Base-by-base conservation (phyloP, 1,139 yeast genomes). In the Geotrichum bryndzae region DNA sequence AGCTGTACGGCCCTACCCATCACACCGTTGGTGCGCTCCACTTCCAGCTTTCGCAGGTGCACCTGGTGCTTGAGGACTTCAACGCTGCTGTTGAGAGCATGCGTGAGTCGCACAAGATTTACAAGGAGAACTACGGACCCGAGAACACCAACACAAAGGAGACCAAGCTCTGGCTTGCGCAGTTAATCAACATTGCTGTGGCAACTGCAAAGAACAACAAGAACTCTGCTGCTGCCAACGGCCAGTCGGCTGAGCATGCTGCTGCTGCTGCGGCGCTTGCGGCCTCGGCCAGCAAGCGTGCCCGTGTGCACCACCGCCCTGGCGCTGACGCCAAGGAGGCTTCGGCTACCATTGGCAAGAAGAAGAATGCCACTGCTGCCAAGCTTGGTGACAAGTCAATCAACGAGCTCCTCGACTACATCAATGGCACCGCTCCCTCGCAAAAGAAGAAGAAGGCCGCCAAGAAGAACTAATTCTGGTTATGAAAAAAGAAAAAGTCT, bases 21-120 rank as follows among this genome's bases (percentile, higher is more conserved):
- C 84, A 82, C 69, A 81, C 84, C 61, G 79, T 86, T 50, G 92
- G 83, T 41, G 78, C 83, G 66, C 76, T 85, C 64, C 79, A 81
- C 68, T 87, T 82, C 77, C 87, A 90, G 70, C 80, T 82, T 62
- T 92, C 90, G 29, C 88, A 87, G 72, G 76, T 84, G 53, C 80
- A 84, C 60, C 80, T 88, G 55, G 77, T 82, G 61, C 70, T 76
- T 29, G 81, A 82, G 58, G 83, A 85, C 62, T 79, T 82, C 67
- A 78, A 79, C 61, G 84, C 80, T 27, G 84, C 96, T 0, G 73
- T 80, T 56, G 82, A 79, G 50, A 80, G 81, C 65, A 83, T 85
- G 72, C 75, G 79, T 41, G 75, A 72, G 57, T 82, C 90, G 53
- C 80, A 81, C 67, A 80, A 78, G 31, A 79, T 84, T 35, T 85